Evolutionary conservation across 371 early-diverging fungal genomes (phyloP).

Genomic region (Apophysomyces elegans): DNA sequence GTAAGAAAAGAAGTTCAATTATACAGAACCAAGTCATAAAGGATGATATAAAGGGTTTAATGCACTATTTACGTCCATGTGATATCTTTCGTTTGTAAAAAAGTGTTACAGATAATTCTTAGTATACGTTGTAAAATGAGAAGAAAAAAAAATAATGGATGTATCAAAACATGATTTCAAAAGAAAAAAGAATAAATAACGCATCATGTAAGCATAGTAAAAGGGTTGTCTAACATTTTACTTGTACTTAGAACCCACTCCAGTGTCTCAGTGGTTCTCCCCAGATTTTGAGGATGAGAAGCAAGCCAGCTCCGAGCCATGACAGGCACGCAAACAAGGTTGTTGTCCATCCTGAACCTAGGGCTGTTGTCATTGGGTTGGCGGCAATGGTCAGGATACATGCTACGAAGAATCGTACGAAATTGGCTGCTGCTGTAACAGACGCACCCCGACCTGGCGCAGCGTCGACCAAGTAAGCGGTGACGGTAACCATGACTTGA

Average conservation of each 20-base stretch:
- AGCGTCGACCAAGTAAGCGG: constrained; percentile 44
- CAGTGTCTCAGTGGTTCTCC: constrained; percentile 19
- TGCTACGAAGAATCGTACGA: constrained; percentile 37
- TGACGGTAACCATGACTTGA: constrained; percentile 37
- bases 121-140: too few relatives aligned
- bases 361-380: constrained; percentile 17
- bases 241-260: constrained; percentile 11
- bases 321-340: constrained; percentile 18
- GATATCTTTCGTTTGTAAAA: too few relatives aligned
- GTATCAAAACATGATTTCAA: too few relatives aligned
- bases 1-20: too few relatives aligned
- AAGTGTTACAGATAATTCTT: too few relatives aligned
- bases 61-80: too few relatives aligned
- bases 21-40: too few relatives aligned
- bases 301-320: constrained; percentile 7
- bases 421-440: constrained; percentile 41
- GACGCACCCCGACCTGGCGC: constrained; percentile 47
- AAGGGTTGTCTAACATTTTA: too few relatives aligned
- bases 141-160: too few relatives aligned
- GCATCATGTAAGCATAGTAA: too few relatives aligned
- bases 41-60: too few relatives aligned
- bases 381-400: constrained; percentile 33
- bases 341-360: constrained; percentile 26
- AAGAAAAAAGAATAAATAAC: too few relatives aligned
- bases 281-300: constrained; percentile 21